A percentile compares a stretch with the other conserved stretches of the same genome.
Evolutionary conservation across 2,329 filamentous ascomycete species (phyloP).

Genomic region (Alternaria metachromatica): DNA sequence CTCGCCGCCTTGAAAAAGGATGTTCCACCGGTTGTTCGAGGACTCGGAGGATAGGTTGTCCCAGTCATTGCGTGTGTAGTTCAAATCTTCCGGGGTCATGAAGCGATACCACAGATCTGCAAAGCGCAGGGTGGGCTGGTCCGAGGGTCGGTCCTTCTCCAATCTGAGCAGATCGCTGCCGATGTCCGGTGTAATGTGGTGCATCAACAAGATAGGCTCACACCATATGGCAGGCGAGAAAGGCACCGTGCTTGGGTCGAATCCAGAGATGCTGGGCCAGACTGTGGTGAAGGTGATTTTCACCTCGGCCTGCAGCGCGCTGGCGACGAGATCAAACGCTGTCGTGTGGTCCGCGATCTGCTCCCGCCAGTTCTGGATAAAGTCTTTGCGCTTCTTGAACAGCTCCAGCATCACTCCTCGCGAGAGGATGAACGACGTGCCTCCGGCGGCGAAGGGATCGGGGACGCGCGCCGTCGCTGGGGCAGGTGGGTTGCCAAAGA

Average conservation of each 20-base stretch:
- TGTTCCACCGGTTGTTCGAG: conserved; percentile 41
- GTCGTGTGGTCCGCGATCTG: conserved; percentile 58
- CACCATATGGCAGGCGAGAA: conserved; percentile 57
- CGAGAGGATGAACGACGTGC: conserved; percentile 61
- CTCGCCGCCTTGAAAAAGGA: conserved; percentile 32
- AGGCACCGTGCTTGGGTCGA: conserved; percentile 39
- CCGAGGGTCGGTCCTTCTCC: conserved; percentile 45
- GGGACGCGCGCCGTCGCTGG: conserved; percentile 28
- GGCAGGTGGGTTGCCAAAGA: conserved; percentile 56
- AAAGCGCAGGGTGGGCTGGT: conserved; percentile 31
- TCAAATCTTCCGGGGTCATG: conserved; percentile 35
- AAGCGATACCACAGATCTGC: conserved; percentile 40
- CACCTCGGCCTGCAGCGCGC: conserved; percentile 53
- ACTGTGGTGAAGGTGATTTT: conserved; percentile 55
- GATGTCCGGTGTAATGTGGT: conserved; percentile 55
- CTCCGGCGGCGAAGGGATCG: conserved; percentile 59
- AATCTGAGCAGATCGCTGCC: conserved; percentile 55
- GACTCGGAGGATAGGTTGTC: conserved; percentile 42
- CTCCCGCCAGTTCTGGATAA: conserved; percentile 53
- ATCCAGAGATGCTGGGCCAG: conserved; percentile 51
- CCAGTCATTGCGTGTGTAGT: conserved; percentile 37
- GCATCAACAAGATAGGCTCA: conserved; percentile 41
- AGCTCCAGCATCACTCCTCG: conserved; percentile 56
- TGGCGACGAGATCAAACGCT: conserved; percentile 59
- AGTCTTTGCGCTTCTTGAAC: conserved; percentile 49